Conservation (phyloP, 306 rosid species). For the Trifolium fragiferum region DNA sequence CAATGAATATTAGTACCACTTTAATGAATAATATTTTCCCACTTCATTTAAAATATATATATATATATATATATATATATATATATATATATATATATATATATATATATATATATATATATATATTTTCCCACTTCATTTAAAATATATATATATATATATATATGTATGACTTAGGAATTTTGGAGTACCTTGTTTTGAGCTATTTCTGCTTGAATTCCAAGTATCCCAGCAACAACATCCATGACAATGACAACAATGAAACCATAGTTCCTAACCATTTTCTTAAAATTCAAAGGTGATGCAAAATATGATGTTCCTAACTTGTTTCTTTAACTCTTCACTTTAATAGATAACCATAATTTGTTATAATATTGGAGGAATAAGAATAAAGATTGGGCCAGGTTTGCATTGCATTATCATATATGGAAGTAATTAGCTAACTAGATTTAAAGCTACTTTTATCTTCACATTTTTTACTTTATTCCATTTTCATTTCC, state of each 20-base stretch:
- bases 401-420: constrained; percentile 42
- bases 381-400: constrained; percentile 62
- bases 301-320: constrained; percentile 23
- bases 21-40: too few relatives aligned
- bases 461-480: constrained; percentile 47
- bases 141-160: too few relatives aligned
- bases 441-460: constrained; percentile 57
- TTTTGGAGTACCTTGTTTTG: constrained; percentile 73
- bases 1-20: not conserved
- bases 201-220: constrained; percentile 77
- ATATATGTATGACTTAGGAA: not conserved
- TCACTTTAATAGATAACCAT: constrained; percentile 31
- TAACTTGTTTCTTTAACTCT: constrained; percentile 45
- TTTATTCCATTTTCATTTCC: constrained; percentile 40
- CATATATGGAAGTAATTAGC: constrained; percentile 42
- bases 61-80: too few relatives aligned
- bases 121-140: too few relatives aligned
- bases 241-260: constrained; percentile 65
- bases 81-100: too few relatives aligned
- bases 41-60: too few relatives aligned
- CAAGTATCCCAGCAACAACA: constrained; percentile 75
- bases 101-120: too few relatives aligned
- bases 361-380: not conserved
- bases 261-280: constrained; percentile 61
- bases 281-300: constrained; percentile 35